Evolutionary conservation across 352 stramenopile species (phyloP).

Genomic region (Pythium oligandrum): DNA sequence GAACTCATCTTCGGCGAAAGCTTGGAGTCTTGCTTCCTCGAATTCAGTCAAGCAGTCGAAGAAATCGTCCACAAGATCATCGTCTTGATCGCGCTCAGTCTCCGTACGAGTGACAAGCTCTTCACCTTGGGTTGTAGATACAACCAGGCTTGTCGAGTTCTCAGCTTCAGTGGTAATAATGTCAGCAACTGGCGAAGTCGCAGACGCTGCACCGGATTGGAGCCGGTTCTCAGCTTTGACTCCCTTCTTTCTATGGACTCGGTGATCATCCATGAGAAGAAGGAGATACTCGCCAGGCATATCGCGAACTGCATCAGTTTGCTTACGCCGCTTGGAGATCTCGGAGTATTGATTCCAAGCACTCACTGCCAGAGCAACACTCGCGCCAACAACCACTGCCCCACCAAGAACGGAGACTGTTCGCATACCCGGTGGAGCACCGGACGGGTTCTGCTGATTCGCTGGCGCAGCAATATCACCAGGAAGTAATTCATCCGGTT

Average conservation of each 20-base stretch:
- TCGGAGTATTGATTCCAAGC: constrained; percentile 83
- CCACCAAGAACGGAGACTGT: constrained; percentile 68
- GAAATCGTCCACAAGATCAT: constrained; percentile 77
- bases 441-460: constrained; percentile 4
- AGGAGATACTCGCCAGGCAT: constrained; percentile 74
- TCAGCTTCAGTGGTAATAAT: not conserved
- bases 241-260: constrained; percentile 5
- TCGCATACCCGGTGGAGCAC: constrained; percentile 22
- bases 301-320: constrained; percentile 63
- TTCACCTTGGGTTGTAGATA: not conserved
- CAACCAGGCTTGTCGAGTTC: not conserved
- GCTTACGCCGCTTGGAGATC: constrained; percentile 45
- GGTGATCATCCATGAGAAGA: constrained; percentile 65
- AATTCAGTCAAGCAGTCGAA: constrained; percentile 68
- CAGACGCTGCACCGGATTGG: not conserved
- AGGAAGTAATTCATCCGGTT: constrained; percentile 66
- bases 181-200: not conserved
- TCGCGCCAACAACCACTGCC: constrained; percentile 71
- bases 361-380: constrained; percentile 69
- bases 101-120: too few species aligned
- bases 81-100: constrained; percentile 21
- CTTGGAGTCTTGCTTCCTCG: constrained; percentile 48
- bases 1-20: constrained; percentile 79
- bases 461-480: constrained; percentile 27
- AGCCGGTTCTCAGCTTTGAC: not conserved